Evolutionary conservation across 1,284 basidiomycete genomes (phyloP), one percentile per base, ranked within the genome.

Genomic region (Trichosporon coremiiforme): DNA sequence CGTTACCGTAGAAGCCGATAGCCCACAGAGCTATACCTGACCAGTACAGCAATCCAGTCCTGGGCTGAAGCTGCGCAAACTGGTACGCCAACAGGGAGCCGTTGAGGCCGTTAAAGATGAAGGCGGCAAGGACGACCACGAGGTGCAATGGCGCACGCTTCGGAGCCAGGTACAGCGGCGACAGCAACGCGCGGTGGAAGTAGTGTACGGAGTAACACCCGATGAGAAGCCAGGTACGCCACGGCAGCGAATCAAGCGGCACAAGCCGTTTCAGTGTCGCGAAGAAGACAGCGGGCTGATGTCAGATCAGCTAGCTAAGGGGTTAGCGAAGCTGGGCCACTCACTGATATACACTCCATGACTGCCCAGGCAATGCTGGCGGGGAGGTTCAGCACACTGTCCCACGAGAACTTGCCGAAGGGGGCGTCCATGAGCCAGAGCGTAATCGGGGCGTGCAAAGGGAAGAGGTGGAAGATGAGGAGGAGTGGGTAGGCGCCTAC

Each of bases 261-360:
- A 31, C 35, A 15, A 66, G 45, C 2, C 50, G n/a, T 4, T 13
- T 29, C 84, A 71, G 85, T 79, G 76, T 87, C 86, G 84, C 82
- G 85, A 38, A 65, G 55, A 55, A 66, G 10, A 64, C 35, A 17
- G 29, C n/a, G n/a, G 67, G 38, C 66, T n/a, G n/a, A n/a, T 55
- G 36, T 57, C n/a, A 64, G 67, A n/a, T 25, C 12, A 12, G 15
- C 38, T 38, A 4, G n/a, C n/a, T n/a, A n/a, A 12, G 33, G 33
- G 8, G 8, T 3, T 3, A 33, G 8, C 2, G 4, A 29, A 36
- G 50, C 10, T 22, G n/a, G n/a, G 6, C 0, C 4, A 73, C 89
- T 67, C 7, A 93, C 92, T 2, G 92, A 87, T n/a, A 91, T 86
- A 55, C 92, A 84, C 82, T 96, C 94, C 93, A 95, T 95, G 65